Evolutionary conservation across 495 filamentous ascomycete genomes (phyloP).

Genomic region (Hyaloscypha hepaticicola): DNA sequence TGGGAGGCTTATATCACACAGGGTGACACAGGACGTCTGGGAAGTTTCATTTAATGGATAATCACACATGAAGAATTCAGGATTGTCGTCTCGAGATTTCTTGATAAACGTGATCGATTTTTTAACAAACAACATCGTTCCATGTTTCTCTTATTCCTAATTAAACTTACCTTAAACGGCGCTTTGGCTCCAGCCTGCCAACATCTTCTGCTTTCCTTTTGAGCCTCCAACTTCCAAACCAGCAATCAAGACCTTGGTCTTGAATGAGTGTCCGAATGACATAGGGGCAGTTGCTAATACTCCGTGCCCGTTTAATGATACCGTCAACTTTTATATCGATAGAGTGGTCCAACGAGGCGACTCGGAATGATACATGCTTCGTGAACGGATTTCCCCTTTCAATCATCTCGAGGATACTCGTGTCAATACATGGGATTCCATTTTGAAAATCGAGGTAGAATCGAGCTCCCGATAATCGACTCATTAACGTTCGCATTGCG

Average conservation of each 20-base stretch:
- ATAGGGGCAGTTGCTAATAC: conserved; percentile 26
- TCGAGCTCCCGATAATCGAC: not conserved
- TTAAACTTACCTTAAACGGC: not conserved
- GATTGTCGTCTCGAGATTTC: too few relatives aligned
- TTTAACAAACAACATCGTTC: too few relatives aligned
- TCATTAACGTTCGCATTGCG: not conserved
- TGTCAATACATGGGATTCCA: not conserved
- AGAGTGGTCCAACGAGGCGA: not conserved
- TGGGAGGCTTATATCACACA: not conserved
- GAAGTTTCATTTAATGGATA: not conserved
- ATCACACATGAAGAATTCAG: too few relatives aligned
- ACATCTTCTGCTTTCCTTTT: not conserved
- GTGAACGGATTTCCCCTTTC: not conserved
- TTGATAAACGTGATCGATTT: too few relatives aligned
- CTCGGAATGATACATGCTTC: not conserved
- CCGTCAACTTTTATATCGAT: conserved; percentile 19
- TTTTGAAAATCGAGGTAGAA: conserved; percentile 1
- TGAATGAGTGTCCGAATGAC: conserved; percentile 12
- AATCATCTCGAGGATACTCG: not conserved
- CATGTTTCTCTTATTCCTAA: not conserved
- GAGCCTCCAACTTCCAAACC: not conserved
- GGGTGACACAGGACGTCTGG: not conserved
- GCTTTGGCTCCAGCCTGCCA: not conserved
- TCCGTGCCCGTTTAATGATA: conserved; percentile 5
- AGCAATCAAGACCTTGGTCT: conserved; percentile 16